Conservation (phyloP, 2,329 filamentous ascomycete genomes). For the Rutstroemia sp. region DNA sequence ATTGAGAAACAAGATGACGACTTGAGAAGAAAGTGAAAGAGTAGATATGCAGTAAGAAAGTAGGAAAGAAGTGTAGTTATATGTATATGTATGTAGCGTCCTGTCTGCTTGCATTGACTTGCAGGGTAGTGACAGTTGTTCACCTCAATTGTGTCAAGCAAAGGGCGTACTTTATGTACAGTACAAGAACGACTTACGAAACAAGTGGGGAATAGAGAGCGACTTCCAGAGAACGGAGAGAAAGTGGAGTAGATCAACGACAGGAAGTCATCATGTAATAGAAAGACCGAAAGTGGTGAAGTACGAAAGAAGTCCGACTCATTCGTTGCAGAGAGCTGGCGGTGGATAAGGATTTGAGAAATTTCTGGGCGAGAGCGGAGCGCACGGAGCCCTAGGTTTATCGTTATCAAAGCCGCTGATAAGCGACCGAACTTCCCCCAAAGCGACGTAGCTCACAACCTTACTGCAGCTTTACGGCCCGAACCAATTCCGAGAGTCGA, state of each 20-base stretch:
- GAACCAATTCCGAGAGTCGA: no score
- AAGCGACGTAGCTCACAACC: background rate
- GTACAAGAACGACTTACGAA: background rate
- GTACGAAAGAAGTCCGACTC: background rate
- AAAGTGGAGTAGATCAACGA: background rate
- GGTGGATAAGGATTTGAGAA: no score
- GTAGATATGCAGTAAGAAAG: background rate
- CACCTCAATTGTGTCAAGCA: background rate
- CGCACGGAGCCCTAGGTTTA: background rate
- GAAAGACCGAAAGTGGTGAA: background rate
- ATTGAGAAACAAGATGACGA: background rate
- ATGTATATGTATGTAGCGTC: no score
- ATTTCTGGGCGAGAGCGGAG: no score
- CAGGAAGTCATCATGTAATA: background rate
- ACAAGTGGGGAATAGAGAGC: background rate
- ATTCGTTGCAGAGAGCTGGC: no score
- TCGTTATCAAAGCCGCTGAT: background rate
- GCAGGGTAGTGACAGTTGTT: constrained; percentile 4
- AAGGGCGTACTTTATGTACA: background rate
- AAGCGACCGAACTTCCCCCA: background rate
- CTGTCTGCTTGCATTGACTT: background rate
- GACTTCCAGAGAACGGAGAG: background rate
- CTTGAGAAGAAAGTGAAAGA: background rate
- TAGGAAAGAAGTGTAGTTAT: background rate
- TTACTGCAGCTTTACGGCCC: no score